A percentile compares a stretch with the other conserved stretches of the same genome.
Evolutionary conservation across 352 stramenopile species (phyloP).

Genomic region (Phytophthora lateralis): DNA sequence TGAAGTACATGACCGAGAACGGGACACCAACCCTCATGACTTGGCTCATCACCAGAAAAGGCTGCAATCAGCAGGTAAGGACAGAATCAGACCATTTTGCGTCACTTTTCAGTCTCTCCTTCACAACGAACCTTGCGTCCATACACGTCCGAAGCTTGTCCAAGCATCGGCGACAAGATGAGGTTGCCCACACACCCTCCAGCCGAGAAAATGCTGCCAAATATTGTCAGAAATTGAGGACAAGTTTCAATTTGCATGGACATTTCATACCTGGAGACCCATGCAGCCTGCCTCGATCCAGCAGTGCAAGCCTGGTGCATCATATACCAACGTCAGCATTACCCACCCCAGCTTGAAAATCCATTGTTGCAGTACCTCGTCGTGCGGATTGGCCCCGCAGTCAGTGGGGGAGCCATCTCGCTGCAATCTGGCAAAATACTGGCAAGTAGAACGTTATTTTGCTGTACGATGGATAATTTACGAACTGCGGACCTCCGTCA

Average conservation of each 20-base stretch:
- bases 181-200: constrained; percentile 61
- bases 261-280: constrained; percentile 61
- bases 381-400: constrained; percentile 53
- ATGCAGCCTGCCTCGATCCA: constrained; percentile 67
- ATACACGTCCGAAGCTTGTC: constrained; percentile 68
- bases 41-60: constrained; percentile 72
- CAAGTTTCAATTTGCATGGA: neutral
- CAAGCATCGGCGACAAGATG: constrained; percentile 67
- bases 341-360: neutral
- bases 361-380: constrained; percentile 24
- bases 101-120: neutral
- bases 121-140: constrained; percentile 60
- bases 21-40: constrained; percentile 57
- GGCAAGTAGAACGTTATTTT: neutral
- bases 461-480: neutral
- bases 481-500: constrained; percentile 53
- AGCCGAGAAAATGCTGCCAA: constrained; percentile 57
- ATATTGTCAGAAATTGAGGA: neutral
- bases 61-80: constrained; percentile 24
- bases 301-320: constrained; percentile 49
- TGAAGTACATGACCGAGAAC: constrained; percentile 78
- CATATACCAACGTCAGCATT: constrained; percentile 2
- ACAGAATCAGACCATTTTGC: neutral
- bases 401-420: constrained; percentile 55
- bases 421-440: constrained; percentile 76